Evolutionary conservation across 805 yeast genomes (phyloP).

Genomic region (Zygosaccharomyces bisporus): DNA sequence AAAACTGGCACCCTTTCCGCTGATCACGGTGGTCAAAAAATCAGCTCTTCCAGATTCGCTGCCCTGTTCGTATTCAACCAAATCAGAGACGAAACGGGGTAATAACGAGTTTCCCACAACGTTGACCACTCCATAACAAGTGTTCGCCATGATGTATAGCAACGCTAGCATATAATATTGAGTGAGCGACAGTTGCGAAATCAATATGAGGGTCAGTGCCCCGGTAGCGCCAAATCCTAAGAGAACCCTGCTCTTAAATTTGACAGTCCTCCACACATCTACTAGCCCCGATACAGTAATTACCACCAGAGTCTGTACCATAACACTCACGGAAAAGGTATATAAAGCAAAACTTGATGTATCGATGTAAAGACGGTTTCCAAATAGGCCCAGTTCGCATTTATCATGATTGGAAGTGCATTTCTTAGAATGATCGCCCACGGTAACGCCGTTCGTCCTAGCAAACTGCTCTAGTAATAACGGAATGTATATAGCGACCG

Average conservation of each 20-base stretch:
- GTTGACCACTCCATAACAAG: constrained; percentile 71
- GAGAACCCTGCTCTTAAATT: constrained; percentile 53
- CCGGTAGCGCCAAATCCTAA: constrained; percentile 59
- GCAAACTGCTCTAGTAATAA: constrained; percentile 68
- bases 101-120: constrained; percentile 76
- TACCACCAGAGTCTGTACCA: constrained; percentile 67
- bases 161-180: constrained; percentile 39
- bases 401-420: constrained; percentile 40
- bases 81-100: constrained; percentile 54
- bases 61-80: constrained; percentile 24
- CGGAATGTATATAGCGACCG: constrained; percentile 76
- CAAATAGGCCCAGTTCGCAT: constrained; percentile 46
- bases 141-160: constrained; percentile 58
- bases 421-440: constrained; percentile 53
- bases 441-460: constrained; percentile 62
- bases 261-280: constrained; percentile 43
- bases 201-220: constrained; percentile 48
- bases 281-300: constrained; percentile 74
- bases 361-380: constrained; percentile 51
- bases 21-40: constrained; percentile 46
- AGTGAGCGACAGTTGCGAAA: constrained; percentile 34
- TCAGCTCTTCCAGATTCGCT: constrained; percentile 27
- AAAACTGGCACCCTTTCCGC: constrained; percentile 66
- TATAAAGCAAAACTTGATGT: constrained; percentile 72
- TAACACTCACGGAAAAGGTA: constrained; percentile 67